Evolutionary conservation across 1,284 basidiomycete genomes (phyloP), one percentile per base, ranked within the genome.

Genomic region (Rhodofomes roseus): DNA sequence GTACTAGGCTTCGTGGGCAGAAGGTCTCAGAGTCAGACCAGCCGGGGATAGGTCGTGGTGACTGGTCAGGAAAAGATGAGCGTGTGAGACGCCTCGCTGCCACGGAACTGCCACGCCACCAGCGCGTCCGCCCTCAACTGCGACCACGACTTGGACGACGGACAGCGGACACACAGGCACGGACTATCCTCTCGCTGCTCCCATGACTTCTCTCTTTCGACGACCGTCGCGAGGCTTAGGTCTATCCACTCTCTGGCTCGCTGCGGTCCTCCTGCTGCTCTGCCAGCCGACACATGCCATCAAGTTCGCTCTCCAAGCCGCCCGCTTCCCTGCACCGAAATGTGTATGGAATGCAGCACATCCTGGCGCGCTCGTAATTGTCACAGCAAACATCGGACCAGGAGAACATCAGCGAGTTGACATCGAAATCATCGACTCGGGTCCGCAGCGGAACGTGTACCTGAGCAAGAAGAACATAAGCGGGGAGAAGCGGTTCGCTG

Each of bases 271-370:
- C 41, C 54, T 71, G 27, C 65, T 72, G 54, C 54, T 71, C 55
- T 40, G 66, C 29, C 63, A 66, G 22, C 70, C 70, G 11, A 71
- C 77, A 7, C 68, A 73, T 39, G 92, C 90, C 53, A 90, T 97
- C 77, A 97, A 97, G 77, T 96, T 97, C 74, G 73, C 81, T 50
- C 79, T 96, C 25, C 81, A 77, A 41, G 85, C 93, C 1, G 81
- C 80, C 62, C 82, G 84, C 60, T 84, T 87, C 67, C 93, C 94
- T 0, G 76, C 81, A 46, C 71, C 83, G 62, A 94, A 90, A 77
- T 97, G 95, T 75, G 87, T 97, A 61, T 98, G 95, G 95, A 96
- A 98, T 72, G 81, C 90, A 54, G 95, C 90, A n/a, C 89, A 95
- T 68, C 77, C 81, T 2, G 87, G 94, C 68, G 85, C 92, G 7